Evolutionary conservation across 768 basidiomycete species (phyloP).

Genomic region (Xerocomus brunneocitrinus): DNA sequence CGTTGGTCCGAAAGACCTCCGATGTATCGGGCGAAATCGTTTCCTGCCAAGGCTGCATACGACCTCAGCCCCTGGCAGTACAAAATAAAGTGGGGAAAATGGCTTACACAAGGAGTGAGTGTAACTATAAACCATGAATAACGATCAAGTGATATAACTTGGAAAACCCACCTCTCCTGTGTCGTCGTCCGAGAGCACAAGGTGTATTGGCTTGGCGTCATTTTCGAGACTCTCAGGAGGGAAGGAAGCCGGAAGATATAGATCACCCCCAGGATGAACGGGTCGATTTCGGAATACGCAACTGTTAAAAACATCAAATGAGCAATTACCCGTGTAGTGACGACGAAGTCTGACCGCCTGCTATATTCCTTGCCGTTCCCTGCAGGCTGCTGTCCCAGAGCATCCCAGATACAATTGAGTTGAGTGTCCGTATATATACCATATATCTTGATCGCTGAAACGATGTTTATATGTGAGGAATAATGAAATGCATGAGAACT

Average conservation of each 20-base stretch:
- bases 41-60: constrained; percentile 32
- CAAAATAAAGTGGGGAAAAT: neutral
- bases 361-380: constrained; percentile 51
- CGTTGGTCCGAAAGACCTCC: no score
- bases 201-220: constrained; percentile 17
- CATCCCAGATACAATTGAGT: constrained; percentile 46
- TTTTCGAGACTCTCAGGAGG: constrained; percentile 33
- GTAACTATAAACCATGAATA: constrained; percentile 36
- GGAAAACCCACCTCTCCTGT: constrained; percentile 40
- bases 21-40: no score
- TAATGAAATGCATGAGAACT: neutral
- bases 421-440: constrained; percentile 50
- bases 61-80: constrained; percentile 35
- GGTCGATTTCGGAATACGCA: constrained; percentile 43
- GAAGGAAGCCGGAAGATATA: constrained; percentile 52
- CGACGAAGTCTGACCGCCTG: constrained; percentile 36
- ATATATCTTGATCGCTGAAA: constrained; percentile 44
- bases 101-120: constrained; percentile 54
- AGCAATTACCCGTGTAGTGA: neutral
- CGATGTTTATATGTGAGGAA: neutral
- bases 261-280: constrained; percentile 34
- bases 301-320: constrained; percentile 22
- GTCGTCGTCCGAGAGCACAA: constrained; percentile 41
- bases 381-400: constrained; percentile 38
- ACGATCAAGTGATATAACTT: neutral